A percentile compares a stretch with the other conserved stretches of the same genome.
Evolutionary conservation across 2,329 filamentous ascomycete genomes (phyloP).

Genomic region (Thelonectria olida): DNA sequence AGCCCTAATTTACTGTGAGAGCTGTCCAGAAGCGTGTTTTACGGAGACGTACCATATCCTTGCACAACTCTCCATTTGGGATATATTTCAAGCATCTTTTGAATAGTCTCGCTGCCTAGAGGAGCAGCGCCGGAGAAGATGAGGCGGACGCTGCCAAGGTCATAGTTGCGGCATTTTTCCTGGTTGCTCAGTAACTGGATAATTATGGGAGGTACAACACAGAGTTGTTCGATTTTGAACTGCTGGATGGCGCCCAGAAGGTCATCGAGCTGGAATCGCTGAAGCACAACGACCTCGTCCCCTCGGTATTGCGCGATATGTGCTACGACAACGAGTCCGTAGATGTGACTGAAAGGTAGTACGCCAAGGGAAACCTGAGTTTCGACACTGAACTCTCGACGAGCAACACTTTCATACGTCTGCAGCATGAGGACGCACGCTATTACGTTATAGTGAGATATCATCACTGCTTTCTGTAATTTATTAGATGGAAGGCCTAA

Average conservation of each 20-base stretch:
- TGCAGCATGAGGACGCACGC: conserved; percentile 74
- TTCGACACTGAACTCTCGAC: conserved; percentile 46
- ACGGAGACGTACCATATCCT: conserved; percentile 14
- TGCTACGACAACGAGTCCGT: conserved; percentile 76
- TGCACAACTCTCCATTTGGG: conserved; percentile 73
- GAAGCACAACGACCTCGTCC: conserved; percentile 76
- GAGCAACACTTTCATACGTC: conserved; percentile 50
- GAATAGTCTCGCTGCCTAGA: conserved; percentile 72
- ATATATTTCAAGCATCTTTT: conserved; percentile 67
- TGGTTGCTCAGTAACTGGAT: conserved; percentile 74
- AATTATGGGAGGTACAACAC: conserved; percentile 80
- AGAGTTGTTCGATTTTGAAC: conserved; percentile 73
- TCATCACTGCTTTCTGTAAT: conserved; percentile 86
- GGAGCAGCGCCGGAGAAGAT: conserved; percentile 80
- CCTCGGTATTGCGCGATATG: conserved; percentile 75
- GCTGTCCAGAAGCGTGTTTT: not conserved
- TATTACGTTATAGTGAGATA: conserved; percentile 82
- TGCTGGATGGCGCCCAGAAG: conserved; percentile 71
- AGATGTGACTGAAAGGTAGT: conserved; percentile 84
- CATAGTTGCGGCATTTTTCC: conserved; percentile 66
- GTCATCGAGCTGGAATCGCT: conserved; percentile 75
- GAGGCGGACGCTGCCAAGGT: conserved; percentile 69
- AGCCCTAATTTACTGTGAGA: conserved; percentile 60
- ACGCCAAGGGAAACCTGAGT: conserved; percentile 68
- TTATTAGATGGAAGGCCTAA: too few species aligned